These are phyloP conservation scores for Diospyros lotus DNA, from an alignment of 148 eudicot species.

Conservation along the genomic window DNA sequence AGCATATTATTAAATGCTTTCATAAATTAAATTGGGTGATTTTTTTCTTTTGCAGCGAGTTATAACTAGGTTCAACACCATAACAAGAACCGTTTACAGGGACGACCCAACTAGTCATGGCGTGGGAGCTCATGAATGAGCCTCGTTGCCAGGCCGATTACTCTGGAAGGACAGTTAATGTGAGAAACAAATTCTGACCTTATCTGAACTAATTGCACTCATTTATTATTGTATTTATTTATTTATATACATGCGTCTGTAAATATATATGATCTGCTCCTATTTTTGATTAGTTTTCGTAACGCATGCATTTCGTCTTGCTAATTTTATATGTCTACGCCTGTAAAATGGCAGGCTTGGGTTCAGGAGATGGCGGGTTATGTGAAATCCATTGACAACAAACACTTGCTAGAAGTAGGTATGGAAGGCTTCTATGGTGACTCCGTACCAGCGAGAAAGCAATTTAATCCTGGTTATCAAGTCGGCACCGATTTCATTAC, in stretches of 20 bases:
- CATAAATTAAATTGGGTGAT: no score
- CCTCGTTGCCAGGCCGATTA: conserved; percentile 37
- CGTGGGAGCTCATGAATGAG: conserved; percentile 50
- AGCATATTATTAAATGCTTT: no score
- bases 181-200: background rate
- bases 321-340: no score
- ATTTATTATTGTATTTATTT: background rate
- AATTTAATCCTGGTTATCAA: conserved; percentile 30
- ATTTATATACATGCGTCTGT: background rate
- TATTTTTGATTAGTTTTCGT: no score
- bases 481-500: conserved; percentile 38
- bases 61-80: conserved; percentile 27
- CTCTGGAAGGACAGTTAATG: conserved; percentile 32
- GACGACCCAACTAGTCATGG: conserved; percentile 41
- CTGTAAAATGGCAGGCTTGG: conserved; percentile 15
- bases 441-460: conserved; percentile 28
- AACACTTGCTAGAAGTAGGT: conserved; percentile 29
- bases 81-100: conserved; percentile 29
- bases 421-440: conserved; percentile 49
- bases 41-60: conserved; percentile 12
- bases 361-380: conserved; percentile 14
- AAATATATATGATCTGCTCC: background rate
- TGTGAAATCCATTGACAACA: conserved; percentile 23
- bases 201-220: background rate
- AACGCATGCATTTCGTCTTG: background rate